Conservation (phyloP, 2,329 filamentous ascomycete species). For the Fusarium tricinctum region DNA sequence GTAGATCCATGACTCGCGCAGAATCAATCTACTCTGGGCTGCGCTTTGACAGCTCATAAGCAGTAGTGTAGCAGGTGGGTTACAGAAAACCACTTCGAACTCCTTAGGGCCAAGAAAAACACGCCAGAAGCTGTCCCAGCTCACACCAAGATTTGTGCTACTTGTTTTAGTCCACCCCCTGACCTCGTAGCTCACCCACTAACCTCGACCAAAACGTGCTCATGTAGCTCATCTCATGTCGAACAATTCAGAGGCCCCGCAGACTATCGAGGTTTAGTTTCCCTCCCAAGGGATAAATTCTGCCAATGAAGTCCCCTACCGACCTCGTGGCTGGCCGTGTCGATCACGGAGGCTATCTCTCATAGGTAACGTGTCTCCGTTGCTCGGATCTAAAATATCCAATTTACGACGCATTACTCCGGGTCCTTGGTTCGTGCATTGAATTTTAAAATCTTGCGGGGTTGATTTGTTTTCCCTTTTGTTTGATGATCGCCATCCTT, state of each 20-base stretch:
- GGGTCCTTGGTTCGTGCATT: not conserved
- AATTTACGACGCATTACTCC: not conserved
- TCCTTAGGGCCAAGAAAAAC: not conserved
- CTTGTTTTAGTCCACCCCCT: not conserved
- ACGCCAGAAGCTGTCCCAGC: too few relatives aligned
- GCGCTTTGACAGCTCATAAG: not conserved
- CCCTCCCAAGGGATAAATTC: too few relatives aligned
- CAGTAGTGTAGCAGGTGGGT: not conserved
- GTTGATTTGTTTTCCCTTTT: not conserved
- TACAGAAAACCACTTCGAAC: not conserved
- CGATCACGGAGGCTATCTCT: not conserved
- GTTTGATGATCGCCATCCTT: not conserved
- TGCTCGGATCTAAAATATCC: not conserved
- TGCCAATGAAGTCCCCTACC: not conserved
- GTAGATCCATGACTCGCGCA: not conserved
- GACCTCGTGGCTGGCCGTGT: not conserved
- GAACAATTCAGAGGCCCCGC: not conserved
- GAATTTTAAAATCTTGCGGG: not conserved
- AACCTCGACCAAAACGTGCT: not conserved
- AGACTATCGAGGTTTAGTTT: not conserved
- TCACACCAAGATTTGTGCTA: not conserved
- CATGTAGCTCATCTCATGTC: not conserved
- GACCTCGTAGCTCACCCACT: not conserved
- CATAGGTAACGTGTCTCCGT: not conserved
- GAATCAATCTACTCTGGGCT: not conserved